Conservation (phyloP, 2,329 filamentous ascomycete genomes). For the Nakataea oryzae region DNA sequence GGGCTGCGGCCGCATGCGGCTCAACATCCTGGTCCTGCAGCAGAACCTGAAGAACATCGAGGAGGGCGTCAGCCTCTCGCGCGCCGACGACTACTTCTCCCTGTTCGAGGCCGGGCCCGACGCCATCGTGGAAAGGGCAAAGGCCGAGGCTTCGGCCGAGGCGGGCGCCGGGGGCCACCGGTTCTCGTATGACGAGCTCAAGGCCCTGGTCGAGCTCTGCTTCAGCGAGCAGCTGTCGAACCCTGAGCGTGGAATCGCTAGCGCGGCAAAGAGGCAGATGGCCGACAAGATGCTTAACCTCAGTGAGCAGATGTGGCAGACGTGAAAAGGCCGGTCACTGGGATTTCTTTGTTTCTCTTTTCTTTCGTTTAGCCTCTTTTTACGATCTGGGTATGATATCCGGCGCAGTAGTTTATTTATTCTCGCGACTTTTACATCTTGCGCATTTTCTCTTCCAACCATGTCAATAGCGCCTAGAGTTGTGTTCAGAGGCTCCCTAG, state of each 20-base stretch:
- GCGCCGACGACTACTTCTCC: conserved; percentile 57
- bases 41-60: conserved; percentile 95
- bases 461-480: neutral
- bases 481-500: neutral
- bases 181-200: conserved; percentile 58
- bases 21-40: conserved; percentile 90
- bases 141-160: conserved; percentile 28
- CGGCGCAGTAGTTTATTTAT: neutral
- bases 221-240: conserved; percentile 58
- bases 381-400: neutral
- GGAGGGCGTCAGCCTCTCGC: conserved; percentile 51
- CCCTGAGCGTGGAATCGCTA: conserved; percentile 55
- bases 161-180: conserved; percentile 26
- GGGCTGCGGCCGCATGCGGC: conserved; percentile 77
- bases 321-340: conserved; percentile 15
- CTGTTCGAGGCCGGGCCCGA: conserved; percentile 58
- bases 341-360: no score
- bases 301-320: conserved; percentile 65
- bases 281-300: conserved; percentile 60
- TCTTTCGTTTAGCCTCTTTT: neutral
- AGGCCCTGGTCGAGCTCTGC: conserved; percentile 54
- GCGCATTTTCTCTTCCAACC: neutral
- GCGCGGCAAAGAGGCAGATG: conserved; percentile 58
- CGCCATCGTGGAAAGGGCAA: conserved; percentile 52
- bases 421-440: neutral